Evolutionary conservation across 163 green algal species (phyloP).

Genomic region (Coccomyxa subellipsoidea): DNA sequence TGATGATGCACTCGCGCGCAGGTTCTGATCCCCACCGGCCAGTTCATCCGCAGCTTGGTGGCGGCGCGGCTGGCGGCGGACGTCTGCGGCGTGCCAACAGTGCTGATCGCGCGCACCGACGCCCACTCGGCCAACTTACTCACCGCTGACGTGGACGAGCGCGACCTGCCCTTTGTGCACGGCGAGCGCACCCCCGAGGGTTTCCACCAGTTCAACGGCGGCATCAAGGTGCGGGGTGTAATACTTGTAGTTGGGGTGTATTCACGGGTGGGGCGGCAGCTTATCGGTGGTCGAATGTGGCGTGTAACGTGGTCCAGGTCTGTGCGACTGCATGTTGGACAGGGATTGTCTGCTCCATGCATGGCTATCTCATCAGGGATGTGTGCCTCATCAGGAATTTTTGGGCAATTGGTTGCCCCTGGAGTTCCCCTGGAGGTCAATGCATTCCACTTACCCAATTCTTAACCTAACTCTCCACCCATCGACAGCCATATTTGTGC

Average conservation of each 20-base stretch:
- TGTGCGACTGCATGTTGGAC: too few species aligned
- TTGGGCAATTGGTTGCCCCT: too few species aligned
- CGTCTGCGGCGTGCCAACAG: slow-evolving; percentile 71
- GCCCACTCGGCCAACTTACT: slow-evolving; percentile 79
- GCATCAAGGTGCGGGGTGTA: slow-evolving; percentile 57
- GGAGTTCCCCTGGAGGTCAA: too few species aligned
- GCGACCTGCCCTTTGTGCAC: slow-evolving; percentile 58
- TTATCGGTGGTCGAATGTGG: too few species aligned
- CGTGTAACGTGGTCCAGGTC: too few species aligned
- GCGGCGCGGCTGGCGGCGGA: slow-evolving; percentile 80
- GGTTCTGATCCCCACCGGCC: slow-evolving; percentile 64
- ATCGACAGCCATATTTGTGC: too few species aligned
- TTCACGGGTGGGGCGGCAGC: too few species aligned
- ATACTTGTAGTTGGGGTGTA: not conserved
- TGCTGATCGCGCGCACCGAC: slow-evolving; percentile 82
- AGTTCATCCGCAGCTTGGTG: slow-evolving; percentile 75
- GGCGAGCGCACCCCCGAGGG: slow-evolving; percentile 81
- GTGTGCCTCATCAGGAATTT: too few species aligned
- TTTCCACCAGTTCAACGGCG: slow-evolving; percentile 72
- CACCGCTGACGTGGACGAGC: slow-evolving; percentile 78
- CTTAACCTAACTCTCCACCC: too few species aligned
- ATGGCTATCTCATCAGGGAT: too few species aligned
- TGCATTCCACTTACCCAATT: too few species aligned
- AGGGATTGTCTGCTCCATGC: too few species aligned
- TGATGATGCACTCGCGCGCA: slow-evolving; percentile 1